A percentile compares a stretch with the other conserved stretches of the same genome.
phyloP scores from a whole-genome alignment of 192 early-diverging fungal species.

The Coemansia sp. region DNA sequence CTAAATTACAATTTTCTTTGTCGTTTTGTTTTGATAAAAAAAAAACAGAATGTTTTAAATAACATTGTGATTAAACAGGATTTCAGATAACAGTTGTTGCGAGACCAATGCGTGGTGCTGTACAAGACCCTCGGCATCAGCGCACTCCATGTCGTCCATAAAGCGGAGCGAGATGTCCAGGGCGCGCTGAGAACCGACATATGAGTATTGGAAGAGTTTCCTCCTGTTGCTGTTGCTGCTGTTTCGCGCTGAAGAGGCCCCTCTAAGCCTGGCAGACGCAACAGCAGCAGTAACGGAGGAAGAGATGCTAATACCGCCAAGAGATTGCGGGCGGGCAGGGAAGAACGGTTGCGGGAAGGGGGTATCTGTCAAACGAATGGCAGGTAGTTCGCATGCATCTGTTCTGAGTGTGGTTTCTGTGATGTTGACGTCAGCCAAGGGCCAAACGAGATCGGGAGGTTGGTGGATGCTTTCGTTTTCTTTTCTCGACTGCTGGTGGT shows the following conservation, averaged over 20 bases:
- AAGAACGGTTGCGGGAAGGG: constrained; percentile 39
- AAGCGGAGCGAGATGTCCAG: constrained; percentile 39
- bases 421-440: constrained; percentile 32
- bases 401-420: background rate
- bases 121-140: background rate
- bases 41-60: constrained; percentile 7
- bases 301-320: constrained; percentile 33
- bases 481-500: background rate
- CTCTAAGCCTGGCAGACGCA: background rate
- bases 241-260: background rate
- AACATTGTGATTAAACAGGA: constrained; percentile 33
- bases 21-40: background rate
- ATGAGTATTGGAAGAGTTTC: constrained; percentile 13
- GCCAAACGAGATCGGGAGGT: constrained; percentile 25
- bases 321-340: constrained; percentile 25
- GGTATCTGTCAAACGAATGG: constrained; percentile 22
- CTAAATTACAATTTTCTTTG: constrained; percentile 4
- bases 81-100: constrained; percentile 25
- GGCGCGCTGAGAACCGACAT: constrained; percentile 15
- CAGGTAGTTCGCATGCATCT: constrained; percentile 6
- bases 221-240: background rate
- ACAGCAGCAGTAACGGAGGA: background rate
- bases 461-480: background rate
- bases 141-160: constrained; percentile 8
- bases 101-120: constrained; percentile 9